A percentile compares a stretch with the other conserved stretches of the same genome.
Evolutionary conservation across 306 rosid genomes (phyloP).

Genomic region (Rosa multiflora): DNA sequence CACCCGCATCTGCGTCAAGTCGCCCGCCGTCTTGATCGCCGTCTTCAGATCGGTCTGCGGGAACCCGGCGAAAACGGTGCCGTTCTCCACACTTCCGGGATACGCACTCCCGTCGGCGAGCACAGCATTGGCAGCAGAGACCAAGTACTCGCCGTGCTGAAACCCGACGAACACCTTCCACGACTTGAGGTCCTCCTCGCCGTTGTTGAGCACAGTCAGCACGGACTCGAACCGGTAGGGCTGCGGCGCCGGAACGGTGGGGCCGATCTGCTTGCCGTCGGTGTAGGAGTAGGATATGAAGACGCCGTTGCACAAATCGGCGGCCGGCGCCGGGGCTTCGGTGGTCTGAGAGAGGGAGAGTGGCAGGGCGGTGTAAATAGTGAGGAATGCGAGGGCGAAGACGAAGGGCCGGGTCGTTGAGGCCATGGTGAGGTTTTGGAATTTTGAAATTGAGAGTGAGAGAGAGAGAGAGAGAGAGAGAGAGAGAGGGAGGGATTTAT

Average conservation of each 20-base stretch:
- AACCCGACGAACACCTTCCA: constrained; percentile 87
- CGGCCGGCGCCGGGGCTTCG: constrained; percentile 11
- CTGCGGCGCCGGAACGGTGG: constrained; percentile 46
- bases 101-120: constrained; percentile 52
- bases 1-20: constrained; percentile 74
- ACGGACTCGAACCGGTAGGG: constrained; percentile 78
- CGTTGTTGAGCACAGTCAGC: constrained; percentile 75
- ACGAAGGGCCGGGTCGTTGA: constrained; percentile 1
- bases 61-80: constrained; percentile 71
- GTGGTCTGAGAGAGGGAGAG: constrained; percentile 29
- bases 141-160: constrained; percentile 60
- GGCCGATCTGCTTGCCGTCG: constrained; percentile 45
- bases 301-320: constrained; percentile 63
- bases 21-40: constrained; percentile 91
- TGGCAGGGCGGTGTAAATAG: constrained; percentile 20
- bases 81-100: constrained; percentile 73
- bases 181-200: constrained; percentile 67
- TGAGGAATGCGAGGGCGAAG: constrained; percentile 21
- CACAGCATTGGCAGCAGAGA: constrained; percentile 69
- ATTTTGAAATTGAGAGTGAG: constrained; percentile 23
- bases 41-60: constrained; percentile 87
- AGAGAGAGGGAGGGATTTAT: constrained; percentile 10
- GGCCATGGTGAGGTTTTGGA: constrained; percentile 25
- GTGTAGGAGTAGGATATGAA: constrained; percentile 60
- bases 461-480: constrained; percentile 26